Conservation (phyloP, 2,329 filamentous ascomycete species). For the Colletotrichum abscissum region DNA sequence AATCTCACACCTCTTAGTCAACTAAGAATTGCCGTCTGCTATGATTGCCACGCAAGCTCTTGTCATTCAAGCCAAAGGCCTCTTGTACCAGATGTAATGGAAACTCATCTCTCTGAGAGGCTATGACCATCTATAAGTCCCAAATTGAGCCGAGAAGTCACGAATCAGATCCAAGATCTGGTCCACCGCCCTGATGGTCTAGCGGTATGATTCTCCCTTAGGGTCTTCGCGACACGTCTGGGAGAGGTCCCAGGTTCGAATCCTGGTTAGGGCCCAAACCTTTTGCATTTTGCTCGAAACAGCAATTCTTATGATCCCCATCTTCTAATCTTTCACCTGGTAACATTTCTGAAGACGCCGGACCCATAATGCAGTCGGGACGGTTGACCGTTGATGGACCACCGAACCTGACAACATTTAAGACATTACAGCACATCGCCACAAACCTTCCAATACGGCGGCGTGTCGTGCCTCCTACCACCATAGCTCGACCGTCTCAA, state of each 20-base stretch:
- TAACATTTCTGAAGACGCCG: no score
- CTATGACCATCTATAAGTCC: no score
- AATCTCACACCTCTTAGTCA: neutral
- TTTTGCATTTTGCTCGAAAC: neutral
- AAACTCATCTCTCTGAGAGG: neutral
- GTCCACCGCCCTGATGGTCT: constrained; percentile 18
- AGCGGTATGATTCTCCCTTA: constrained; percentile 34
- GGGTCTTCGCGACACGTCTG: neutral
- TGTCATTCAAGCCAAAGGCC: neutral
- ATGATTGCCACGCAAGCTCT: neutral
- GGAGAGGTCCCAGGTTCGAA: constrained; percentile 33
- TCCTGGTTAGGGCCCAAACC: constrained; percentile 21
- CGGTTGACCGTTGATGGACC: no score
- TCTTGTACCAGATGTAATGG: no score
- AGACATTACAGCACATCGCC: neutral
- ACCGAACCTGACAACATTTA: neutral
- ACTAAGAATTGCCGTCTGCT: neutral
- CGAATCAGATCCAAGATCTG: neutral
- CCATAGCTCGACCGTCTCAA: neutral
- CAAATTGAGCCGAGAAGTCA: rapidly evolving
- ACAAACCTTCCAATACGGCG: neutral
- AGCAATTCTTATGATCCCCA: no score
- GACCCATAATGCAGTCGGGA: no score
- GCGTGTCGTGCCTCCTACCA: neutral
- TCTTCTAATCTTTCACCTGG: no score